These are phyloP conservation scores for Cyclotella choctawhatcheeana DNA, from an alignment of 108 stramenopile species.

Conservation along the genomic window DNA sequence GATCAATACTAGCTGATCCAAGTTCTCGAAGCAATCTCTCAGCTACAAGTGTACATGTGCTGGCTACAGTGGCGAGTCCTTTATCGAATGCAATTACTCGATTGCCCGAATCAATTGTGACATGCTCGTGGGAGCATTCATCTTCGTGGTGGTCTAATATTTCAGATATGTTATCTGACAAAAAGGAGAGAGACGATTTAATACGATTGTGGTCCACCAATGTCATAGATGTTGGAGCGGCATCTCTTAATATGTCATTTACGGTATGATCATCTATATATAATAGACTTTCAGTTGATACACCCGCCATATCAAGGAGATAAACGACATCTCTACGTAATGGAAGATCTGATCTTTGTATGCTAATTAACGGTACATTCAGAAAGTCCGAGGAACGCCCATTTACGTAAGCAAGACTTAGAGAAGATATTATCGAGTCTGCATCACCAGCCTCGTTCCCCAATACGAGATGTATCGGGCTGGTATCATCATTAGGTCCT, in stretches of 20 bases:
- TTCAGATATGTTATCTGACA: conserved; percentile 36
- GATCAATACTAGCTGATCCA: conserved; percentile 15
- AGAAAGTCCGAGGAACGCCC: neutral
- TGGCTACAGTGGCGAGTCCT: conserved; percentile 59
- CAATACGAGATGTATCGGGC: conserved; percentile 25
- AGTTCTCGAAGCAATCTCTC: conserved; percentile 48
- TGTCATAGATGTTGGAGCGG: conserved; percentile 41
- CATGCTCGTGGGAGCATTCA: conserved; percentile 58
- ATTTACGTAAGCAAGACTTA: conserved; percentile 61
- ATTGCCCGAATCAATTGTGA: conserved; percentile 42
- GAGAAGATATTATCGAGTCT: conserved; percentile 76
- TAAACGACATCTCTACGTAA: conserved; percentile 42
- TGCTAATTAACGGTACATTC: conserved; percentile 36
- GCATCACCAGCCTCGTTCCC: conserved; percentile 90
- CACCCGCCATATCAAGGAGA: conserved; percentile 39
- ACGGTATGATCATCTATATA: conserved; percentile 42
- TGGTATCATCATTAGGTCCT: neutral
- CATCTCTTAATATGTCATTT: neutral
- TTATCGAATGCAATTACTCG: conserved; percentile 64
- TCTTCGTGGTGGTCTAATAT: conserved; percentile 88
- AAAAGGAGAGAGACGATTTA: conserved; percentile 25
- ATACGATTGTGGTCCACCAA: conserved; percentile 81
- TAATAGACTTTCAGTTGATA: conserved; percentile 21
- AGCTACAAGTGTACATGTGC: conserved; percentile 70
- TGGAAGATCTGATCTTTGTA: conserved; percentile 34